Conservation (phyloP, 257 asterid genomes). For the Gentiana dahurica region DNA sequence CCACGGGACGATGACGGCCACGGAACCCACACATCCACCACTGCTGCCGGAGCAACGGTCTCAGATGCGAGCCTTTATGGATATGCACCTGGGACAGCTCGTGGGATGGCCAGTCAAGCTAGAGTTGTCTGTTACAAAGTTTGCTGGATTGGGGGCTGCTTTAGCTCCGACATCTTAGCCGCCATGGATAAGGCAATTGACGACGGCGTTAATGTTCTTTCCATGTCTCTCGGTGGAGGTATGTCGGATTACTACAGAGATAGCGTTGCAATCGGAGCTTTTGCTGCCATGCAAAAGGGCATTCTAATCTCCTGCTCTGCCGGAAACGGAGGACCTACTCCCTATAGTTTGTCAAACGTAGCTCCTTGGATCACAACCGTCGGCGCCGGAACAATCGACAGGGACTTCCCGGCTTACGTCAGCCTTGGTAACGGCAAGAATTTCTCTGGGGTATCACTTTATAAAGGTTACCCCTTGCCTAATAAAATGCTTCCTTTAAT, state of each 20-base stretch:
- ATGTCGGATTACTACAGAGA: slow-evolving; percentile 48
- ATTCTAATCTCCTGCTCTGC: slow-evolving; percentile 77
- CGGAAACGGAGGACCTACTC: slow-evolving; percentile 70
- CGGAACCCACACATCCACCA: slow-evolving; percentile 86
- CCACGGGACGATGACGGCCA: slow-evolving; percentile 91
- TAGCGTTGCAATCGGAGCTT: slow-evolving; percentile 58
- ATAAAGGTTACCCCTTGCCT: slow-evolving; percentile 25
- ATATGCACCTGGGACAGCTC: slow-evolving; percentile 75
- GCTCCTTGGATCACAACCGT: slow-evolving; percentile 96
- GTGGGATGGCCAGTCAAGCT: slow-evolving; percentile 83
- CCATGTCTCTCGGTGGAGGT: slow-evolving; percentile 74
- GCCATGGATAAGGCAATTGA: slow-evolving; percentile 76
- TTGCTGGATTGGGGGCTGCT: slow-evolving; percentile 83
- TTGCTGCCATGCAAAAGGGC: slow-evolving; percentile 82
- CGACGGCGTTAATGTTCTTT: slow-evolving; percentile 61
- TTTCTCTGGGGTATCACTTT: slow-evolving; percentile 64
- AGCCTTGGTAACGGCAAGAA: slow-evolving; percentile 74
- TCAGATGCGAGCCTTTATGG: slow-evolving; percentile 65
- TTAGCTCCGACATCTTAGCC: slow-evolving; percentile 71
- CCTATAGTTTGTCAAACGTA: slow-evolving; percentile 47
- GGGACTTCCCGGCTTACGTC: slow-evolving; percentile 79
- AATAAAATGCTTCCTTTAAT: slow-evolving; percentile 51
- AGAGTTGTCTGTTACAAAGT: slow-evolving; percentile 68
- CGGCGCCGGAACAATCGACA: slow-evolving; percentile 85
- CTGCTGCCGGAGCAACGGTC: slow-evolving; percentile 71